phyloP scores from a whole-genome alignment of 2,329 filamentous ascomycete genomes.

The Verticillium longisporum region DNA sequence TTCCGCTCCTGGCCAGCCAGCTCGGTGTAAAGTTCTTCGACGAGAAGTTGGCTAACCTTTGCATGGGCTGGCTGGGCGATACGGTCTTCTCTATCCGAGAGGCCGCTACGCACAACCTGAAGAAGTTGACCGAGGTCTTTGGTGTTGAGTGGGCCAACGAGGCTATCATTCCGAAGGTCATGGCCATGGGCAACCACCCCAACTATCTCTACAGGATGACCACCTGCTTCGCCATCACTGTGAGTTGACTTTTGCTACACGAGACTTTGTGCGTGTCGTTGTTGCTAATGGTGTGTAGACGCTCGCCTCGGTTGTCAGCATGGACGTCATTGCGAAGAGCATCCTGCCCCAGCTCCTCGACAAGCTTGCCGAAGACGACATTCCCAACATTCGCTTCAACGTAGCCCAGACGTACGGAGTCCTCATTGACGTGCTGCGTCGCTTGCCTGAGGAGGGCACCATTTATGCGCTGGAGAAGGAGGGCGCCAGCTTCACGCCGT shows the following conservation, averaged over 20 bases:
- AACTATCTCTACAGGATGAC: constrained; percentile 99
- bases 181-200: constrained; percentile 95
- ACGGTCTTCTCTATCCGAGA: constrained; percentile 98
- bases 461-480: constrained; percentile 80
- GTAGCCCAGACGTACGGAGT: constrained; percentile 96
- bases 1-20: constrained; percentile 90
- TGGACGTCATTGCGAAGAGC: constrained; percentile 86
- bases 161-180: constrained; percentile 96
- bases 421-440: constrained; percentile 84
- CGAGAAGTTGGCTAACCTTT: constrained; percentile 89
- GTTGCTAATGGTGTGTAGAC: constrained; percentile 53
- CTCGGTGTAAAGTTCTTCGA: constrained; percentile 97
- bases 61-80: constrained; percentile 98
- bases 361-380: constrained; percentile 87
- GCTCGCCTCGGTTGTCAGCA: constrained; percentile 82
- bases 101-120: constrained; percentile 92
- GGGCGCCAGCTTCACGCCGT: constrained; percentile 54
- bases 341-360: constrained; percentile 88
- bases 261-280: not conserved
- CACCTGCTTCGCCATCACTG: constrained; percentile 97
- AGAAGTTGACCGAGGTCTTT: constrained; percentile 98
- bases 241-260: constrained; percentile 45
- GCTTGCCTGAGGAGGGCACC: constrained; percentile 82
- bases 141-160: constrained; percentile 96
- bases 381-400: constrained; percentile 99